Base-by-base conservation (phyloP, 495 filamentous ascomycete genomes). In the Lophiotrema nucula region DNA sequence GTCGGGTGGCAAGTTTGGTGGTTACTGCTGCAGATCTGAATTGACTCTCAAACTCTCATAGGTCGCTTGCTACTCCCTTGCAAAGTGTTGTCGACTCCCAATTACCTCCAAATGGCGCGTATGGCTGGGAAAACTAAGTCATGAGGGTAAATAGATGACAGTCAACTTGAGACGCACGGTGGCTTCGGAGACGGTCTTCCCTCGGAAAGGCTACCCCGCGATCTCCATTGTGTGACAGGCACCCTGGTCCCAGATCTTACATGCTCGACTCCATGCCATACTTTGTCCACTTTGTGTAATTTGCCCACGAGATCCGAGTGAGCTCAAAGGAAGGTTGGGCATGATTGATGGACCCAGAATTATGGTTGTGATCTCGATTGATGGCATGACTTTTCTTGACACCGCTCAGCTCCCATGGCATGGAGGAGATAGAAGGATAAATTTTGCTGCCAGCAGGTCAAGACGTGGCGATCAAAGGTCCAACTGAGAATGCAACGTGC, bases 181-280 rank as follows among this genome's bases (percentile, higher is more conserved):
- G 38, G 46, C 26, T 24, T 22, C 61, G 56, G 55, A 56, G 33
- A 5, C 16, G 21, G 19, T 39, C 27, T 42, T 38, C 51, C 57
- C 62, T 45, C 56, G 52, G 46, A 26, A 38, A 45, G 24, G 18
- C 13, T 65, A 65, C 62, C 62, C 62, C 62, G 62, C 62, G 56
- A 65, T 60, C 56, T 56, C 56, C 52, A 56, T 27, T 21, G 41
- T 45, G 56, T 26, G 24, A 44, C 33, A 43, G 15, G 6, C n/a
- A 13, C 56, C 60, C 57, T 47, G 47, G 18, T 47, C 18, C 41
- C 35, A 53, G 60, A 63, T 63, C 60, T 47, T 28, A 39, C 39
- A 51, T 45, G 51, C n/a, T 51, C 25, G 3, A 13, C 37, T 45
- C 25, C 39, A 33, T 21, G 24, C 23, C 13, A 43, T 21, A 15